These are phyloP conservation scores for Solanum virginianum DNA, from an alignment of 257 asterid genomes.

Conservation along the genomic window DNA sequence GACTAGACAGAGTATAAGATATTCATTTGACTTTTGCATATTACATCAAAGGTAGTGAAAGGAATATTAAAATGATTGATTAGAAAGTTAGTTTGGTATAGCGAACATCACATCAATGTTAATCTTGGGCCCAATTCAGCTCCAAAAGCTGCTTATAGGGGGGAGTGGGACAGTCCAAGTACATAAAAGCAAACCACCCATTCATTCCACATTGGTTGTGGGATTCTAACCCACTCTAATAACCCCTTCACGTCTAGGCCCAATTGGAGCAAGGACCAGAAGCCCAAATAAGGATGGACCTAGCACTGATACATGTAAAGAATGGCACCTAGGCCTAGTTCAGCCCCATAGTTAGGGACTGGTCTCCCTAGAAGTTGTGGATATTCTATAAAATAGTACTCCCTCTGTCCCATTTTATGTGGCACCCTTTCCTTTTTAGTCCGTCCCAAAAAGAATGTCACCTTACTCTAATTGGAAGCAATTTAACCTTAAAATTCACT, in stretches of 20 bases:
- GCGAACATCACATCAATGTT: neutral
- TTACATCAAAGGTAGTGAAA: neutral
- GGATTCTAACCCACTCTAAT: neutral
- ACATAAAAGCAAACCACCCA: neutral
- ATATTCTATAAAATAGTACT: neutral
- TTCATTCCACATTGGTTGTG: neutral
- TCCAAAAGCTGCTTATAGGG: neutral
- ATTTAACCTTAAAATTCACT: too few relatives aligned
- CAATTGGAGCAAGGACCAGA: neutral
- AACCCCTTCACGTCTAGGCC: neutral
- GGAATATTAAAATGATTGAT: neutral
- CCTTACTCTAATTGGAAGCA: too few relatives aligned
- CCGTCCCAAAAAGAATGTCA: too few relatives aligned
- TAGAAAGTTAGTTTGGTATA: neutral
- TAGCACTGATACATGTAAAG: neutral
- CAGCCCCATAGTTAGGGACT: neutral
- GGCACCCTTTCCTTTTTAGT: too few relatives aligned
- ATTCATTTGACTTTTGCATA: neutral
- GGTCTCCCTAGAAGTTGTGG: neutral
- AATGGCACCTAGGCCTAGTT: neutral
- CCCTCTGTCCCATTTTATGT: too few relatives aligned
- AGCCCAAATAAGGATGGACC: neutral
- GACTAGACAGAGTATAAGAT: neutral
- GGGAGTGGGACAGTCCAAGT: neutral
- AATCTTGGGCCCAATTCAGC: neutral